phyloP scores from a whole-genome alignment of 2,329 filamentous ascomycete species.

The Dothideomycetidae sp. region DNA sequence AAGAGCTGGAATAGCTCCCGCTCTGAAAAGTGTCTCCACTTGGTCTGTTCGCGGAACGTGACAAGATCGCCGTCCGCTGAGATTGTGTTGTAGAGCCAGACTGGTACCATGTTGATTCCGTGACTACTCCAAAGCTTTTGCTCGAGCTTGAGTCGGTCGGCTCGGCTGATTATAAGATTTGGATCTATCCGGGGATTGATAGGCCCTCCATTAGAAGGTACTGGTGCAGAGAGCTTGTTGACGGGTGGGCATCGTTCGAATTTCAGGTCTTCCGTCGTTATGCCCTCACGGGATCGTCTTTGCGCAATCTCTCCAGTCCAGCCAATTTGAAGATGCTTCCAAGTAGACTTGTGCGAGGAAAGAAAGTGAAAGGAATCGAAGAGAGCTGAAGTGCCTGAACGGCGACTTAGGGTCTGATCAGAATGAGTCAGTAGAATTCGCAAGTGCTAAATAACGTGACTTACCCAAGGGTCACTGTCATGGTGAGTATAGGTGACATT shows the following conservation, averaged over 20 bases:
- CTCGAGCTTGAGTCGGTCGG: constrained; percentile 61
- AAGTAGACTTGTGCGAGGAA: constrained; percentile 66
- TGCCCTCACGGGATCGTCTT: constrained; percentile 11
- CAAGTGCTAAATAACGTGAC: constrained; percentile 13
- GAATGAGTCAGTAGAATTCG: neutral
- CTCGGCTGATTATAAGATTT: constrained; percentile 55
- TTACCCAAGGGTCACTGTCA: constrained; percentile 40
- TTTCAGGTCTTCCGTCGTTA: constrained; percentile 35
- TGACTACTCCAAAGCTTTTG: constrained; percentile 56
- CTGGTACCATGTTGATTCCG: constrained; percentile 66
- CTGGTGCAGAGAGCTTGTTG: constrained; percentile 65
- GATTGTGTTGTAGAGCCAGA: constrained; percentile 73
- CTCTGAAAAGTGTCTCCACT: constrained; percentile 85
- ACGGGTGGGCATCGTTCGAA: constrained; percentile 31
- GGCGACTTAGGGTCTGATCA: constrained; percentile 53
- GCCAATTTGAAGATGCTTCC: constrained; percentile 84
- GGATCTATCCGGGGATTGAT: constrained; percentile 25
- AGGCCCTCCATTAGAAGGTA: constrained; percentile 48
- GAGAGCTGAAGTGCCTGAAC: constrained; percentile 77
- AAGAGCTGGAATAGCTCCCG: constrained; percentile 84
- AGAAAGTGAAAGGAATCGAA: constrained; percentile 85
- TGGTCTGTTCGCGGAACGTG: constrained; percentile 61
- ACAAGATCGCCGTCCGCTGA: constrained; percentile 52
- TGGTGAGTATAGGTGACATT: constrained; percentile 36
- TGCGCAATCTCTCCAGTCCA: constrained; percentile 68